A percentile compares a stretch with the other conserved stretches of the same genome.
Conservation (phyloP, 495 filamentous ascomycete genomes). For the Aspergillus nidulans region DNA sequence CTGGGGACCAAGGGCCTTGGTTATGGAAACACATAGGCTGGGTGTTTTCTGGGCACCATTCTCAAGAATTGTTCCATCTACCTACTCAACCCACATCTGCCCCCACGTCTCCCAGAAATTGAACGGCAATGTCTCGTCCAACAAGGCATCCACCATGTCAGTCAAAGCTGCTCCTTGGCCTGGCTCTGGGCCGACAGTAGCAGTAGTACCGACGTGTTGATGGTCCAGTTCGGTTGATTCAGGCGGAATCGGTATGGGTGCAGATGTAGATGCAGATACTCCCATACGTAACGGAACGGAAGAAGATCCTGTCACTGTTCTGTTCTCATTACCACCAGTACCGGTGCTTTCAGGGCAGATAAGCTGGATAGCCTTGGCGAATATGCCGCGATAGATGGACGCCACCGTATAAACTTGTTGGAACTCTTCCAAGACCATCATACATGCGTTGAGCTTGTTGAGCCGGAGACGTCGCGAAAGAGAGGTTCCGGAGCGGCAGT, state of each 20-base stretch:
- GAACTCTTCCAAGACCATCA: constrained; percentile 39
- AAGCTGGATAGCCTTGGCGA: constrained; percentile 27
- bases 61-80: not conserved
- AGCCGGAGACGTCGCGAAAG: constrained; percentile 31
- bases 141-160: constrained; percentile 23
- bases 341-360: constrained; percentile 18
- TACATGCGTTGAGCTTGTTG: constrained; percentile 38
- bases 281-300: no score
- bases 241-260: not conserved
- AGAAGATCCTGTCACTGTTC: no score
- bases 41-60: no score
- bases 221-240: not conserved
- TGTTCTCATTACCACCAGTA: not conserved
- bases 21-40: no score
- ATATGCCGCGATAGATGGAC: constrained; percentile 32
- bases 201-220: not conserved
- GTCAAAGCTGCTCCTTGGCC: not conserved
- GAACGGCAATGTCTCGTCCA: constrained; percentile 28
- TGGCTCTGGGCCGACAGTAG: not conserved
- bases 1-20: no score
- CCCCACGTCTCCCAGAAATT: constrained; percentile 27
- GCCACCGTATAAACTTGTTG: constrained; percentile 32
- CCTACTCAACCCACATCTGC: not conserved
- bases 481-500: constrained; percentile 27
- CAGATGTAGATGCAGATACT: not conserved